phyloP scores from a whole-genome alignment of 495 filamentous ascomycete genomes.

The Lentithecium fluviatile region DNA sequence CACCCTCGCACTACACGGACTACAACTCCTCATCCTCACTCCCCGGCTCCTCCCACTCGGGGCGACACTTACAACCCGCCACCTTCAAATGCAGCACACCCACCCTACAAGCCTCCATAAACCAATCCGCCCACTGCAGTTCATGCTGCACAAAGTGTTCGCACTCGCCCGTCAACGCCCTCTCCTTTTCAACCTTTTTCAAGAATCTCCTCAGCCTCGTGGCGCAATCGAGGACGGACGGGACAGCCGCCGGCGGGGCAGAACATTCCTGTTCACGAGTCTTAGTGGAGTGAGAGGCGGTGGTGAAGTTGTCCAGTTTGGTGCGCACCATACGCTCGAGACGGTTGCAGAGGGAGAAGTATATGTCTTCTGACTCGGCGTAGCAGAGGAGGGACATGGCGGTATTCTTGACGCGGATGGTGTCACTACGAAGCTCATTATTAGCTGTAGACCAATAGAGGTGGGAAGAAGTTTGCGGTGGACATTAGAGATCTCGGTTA shows the following conservation, averaged over 20 bases:
- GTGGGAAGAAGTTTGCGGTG: no score
- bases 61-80: constrained; percentile 9
- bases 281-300: no score
- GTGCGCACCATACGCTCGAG: constrained; percentile 17
- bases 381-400: constrained; percentile 7
- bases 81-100: constrained; percentile 22
- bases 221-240: not conserved
- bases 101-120: not conserved
- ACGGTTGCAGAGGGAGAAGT: not conserved
- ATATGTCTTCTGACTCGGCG: constrained; percentile 6
- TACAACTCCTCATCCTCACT: not conserved
- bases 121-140: constrained; percentile 19
- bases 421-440: not conserved
- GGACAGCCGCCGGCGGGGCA: not conserved
- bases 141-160: constrained; percentile 18
- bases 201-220: constrained; percentile 2
- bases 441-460: no score
- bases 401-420: not conserved
- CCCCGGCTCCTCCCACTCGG: not conserved
- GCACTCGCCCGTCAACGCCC: constrained; percentile 15
- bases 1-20: not conserved
- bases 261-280: not conserved
- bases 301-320: not conserved
- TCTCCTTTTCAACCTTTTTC: not conserved
- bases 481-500: no score